Evolutionary conservation across 768 basidiomycete genomes (phyloP), one percentile per base, ranked within the genome.

Genomic region (Mycena epipterygia): DNA sequence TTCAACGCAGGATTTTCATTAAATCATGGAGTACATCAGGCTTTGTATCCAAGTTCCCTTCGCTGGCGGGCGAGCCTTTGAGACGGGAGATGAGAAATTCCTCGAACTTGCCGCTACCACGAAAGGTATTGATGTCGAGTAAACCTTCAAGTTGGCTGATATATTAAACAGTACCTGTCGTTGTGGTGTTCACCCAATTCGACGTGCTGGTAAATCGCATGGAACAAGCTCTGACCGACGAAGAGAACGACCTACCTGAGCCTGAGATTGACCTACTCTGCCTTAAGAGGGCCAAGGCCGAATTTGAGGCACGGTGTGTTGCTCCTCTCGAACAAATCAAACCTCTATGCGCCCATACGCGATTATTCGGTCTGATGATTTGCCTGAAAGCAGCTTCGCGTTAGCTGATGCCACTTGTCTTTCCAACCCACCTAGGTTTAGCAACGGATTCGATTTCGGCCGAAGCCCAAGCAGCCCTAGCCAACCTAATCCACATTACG

Each of bases 121-220:
- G n/a, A n/a, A n/a, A n/a, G n/a, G n/a, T n/a, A n/a, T n/a, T n/a
- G n/a, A n/a, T n/a, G n/a, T n/a, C n/a, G n/a, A n/a, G n/a, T 8
- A 2, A 29, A 19, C 1, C 27, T 48, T 35, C 30, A n/a, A 27
- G 9, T 57, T 46, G 41, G 42, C 21, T 13, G 14, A 44, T 44
- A 44, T 44, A 6, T 44, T 25, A n/a, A 7, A 12, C 44, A 67
- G 65, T 67, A 9, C 65, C 65, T 13, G 16, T 52, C 3, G 19
- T 67, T 19, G 56, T 59, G 13, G 65, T 59, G 21, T 67, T 67
- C 21, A 67, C 65, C 21, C 56, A 67, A 25, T 67, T 67, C 14
- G 65, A 67, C 35, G 39, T 25, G 23, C 48, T 67, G 35, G 19
- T 58, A 21, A 59, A 21, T 14, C 11, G 46, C 9, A 67, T 58